Base-by-base conservation (phyloP, 192 early-diverging fungal genomes). In the Linnemannia exigua region DNA sequence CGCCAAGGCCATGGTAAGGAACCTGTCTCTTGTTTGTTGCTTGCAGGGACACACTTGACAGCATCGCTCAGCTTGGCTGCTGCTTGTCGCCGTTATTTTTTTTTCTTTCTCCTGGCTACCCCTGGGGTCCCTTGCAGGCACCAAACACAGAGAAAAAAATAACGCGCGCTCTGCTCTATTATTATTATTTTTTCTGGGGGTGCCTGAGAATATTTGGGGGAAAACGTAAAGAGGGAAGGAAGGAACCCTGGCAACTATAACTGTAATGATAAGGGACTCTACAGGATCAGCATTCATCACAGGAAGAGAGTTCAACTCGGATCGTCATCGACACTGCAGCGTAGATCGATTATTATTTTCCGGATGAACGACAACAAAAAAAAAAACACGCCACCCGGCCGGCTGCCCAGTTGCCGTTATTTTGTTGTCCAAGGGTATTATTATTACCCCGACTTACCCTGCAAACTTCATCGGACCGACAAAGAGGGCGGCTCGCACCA, bases 131-230 rank as follows among this genome's bases (percentile, higher is more conserved):
- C 44, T 48, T 25, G 5, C n/a, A 44, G 41, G 41, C 41, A 44
- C 41, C 41, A 44, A 44, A 44, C 41, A 44, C 41, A 44, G 12
- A 25, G 28, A 31, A 31, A 63, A 31, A 31, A 63, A 63, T 63
- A 63, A 72, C 41, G 25, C 70, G 41, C 70, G 37, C 37, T 67
- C 46, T 66, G 25, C 25, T 47, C 22, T 35, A n/a, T 77, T 77
- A 28, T 77, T 54, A 19, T 28, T 41, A 15, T 77, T 54, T 35
- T 31, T 31, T 38, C 28, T 77, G 68, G 20, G 68, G 37, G 70
- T 79, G 68, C 77, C 77, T 66, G 77, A 77, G 67, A 76, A 48
- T 70, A 77, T 77, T 70, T 69, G 28, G 76, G 76, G 76, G 3
- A 9, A 63, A 15, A 54, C 19, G 5, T 28, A n/a, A 63, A 28